These are phyloP conservation scores for Erysimum cheiri DNA, from an alignment of 441 rosid species.

Conservation along the genomic window DNA sequence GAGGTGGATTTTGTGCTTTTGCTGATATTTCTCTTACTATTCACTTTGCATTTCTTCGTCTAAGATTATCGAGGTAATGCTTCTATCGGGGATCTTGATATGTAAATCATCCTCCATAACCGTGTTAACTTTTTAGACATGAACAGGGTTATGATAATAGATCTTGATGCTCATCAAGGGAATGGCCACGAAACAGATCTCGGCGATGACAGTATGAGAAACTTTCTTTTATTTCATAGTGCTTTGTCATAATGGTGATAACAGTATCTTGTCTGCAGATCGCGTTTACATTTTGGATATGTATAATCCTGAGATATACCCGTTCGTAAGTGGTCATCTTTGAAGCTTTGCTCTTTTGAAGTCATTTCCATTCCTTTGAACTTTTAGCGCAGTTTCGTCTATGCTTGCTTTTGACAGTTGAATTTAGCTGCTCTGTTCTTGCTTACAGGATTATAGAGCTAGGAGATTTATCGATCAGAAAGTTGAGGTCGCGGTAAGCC, in stretches of 20 bases:
- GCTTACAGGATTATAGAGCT: constrained; percentile 71
- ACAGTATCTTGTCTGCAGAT: constrained; percentile 51
- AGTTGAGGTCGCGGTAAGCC: constrained; percentile 78
- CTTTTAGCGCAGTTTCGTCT: neutral
- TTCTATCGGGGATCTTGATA: constrained; percentile 17
- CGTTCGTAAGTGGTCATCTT: constrained; percentile 65
- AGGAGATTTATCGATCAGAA: constrained; percentile 76
- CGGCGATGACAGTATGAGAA: constrained; percentile 66
- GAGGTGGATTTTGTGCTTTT: constrained; percentile 93
- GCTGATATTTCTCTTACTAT: constrained; percentile 95
- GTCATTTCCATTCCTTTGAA: constrained; percentile 26
- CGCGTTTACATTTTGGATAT: constrained; percentile 86
- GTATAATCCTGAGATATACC: constrained; percentile 91
- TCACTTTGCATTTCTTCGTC: constrained; percentile 74
- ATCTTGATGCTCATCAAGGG: constrained; percentile 99
- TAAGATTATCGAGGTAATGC: constrained; percentile 72
- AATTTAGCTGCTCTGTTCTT: constrained; percentile 15
- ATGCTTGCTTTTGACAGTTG: constrained; percentile 28
- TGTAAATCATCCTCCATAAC: constrained; percentile 9
- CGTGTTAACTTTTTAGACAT: constrained; percentile 20
- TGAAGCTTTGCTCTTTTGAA: constrained; percentile 17
- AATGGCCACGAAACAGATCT: constrained; percentile 96
- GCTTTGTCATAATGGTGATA: constrained; percentile 34
- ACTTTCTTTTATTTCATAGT: constrained; percentile 4
- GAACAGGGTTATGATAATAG: constrained; percentile 91